These are phyloP conservation scores for Phytomonas sp. DNA, from an alignment of 208 protist genomes.

Conservation along the genomic window DNA sequence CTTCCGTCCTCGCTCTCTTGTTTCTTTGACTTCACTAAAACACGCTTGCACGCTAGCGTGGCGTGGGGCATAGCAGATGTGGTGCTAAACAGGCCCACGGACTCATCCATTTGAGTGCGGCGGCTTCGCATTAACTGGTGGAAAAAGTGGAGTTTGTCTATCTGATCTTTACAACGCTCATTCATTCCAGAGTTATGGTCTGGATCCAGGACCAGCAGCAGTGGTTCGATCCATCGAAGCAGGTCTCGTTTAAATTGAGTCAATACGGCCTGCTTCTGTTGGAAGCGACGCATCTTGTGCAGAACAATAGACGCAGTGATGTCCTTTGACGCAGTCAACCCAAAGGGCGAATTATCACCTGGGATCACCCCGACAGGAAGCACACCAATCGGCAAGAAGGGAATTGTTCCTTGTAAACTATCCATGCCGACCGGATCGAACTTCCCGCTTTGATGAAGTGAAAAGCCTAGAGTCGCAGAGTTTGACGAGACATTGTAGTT, in stretches of 20 bases:
- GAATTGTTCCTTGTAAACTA: background rate
- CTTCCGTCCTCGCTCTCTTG: background rate
- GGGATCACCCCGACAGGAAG: background rate
- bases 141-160: background rate
- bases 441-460: background rate
- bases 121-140: background rate
- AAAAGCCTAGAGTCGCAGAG: background rate
- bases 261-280: background rate
- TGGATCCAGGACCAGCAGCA: background rate
- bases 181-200: background rate
- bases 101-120: background rate
- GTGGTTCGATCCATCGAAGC: background rate
- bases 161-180: background rate
- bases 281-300: background rate
- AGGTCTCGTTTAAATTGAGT: background rate
- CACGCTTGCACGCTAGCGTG: background rate
- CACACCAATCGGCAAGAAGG: background rate
- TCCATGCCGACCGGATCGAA: background rate
- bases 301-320: background rate
- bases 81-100: background rate
- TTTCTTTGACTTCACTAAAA: background rate
- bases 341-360: background rate
- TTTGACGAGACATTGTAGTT: background rate
- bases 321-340: background rate
- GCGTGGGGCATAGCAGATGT: background rate